A percentile compares a stretch with the other conserved stretches of the same genome.
These are phyloP conservation scores for Eruca vesicaria DNA, from an alignment of 441 rosid genomes.

Conservation along the genomic window DNA sequence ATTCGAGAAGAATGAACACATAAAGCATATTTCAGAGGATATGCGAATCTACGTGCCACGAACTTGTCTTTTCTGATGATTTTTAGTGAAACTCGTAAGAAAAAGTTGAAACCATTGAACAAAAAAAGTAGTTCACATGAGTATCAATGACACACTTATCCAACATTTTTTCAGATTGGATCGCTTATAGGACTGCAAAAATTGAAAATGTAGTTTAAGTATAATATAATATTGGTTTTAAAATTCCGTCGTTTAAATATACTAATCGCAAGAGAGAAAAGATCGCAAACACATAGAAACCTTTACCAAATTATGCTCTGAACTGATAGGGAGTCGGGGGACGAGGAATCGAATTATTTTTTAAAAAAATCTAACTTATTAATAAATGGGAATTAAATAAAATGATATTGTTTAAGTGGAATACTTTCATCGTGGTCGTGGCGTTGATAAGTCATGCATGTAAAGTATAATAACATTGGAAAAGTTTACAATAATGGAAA, in stretches of 20 bases:
- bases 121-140: conserved; percentile 10
- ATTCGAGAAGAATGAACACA: conserved; percentile 10
- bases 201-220: background rate
- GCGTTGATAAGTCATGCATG: background rate
- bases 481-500: background rate
- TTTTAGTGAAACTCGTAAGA: background rate
- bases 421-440: background rate
- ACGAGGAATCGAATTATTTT: background rate
- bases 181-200: background rate
- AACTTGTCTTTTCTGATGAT: conserved; percentile 3
- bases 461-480: background rate
- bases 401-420: background rate
- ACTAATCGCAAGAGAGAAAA: background rate
- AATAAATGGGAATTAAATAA: background rate
- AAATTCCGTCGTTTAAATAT: background rate
- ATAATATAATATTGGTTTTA: background rate
- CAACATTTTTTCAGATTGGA: background rate
- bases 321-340: background rate
- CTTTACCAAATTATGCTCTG: background rate
- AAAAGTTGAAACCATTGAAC: background rate
- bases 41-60: conserved; percentile 25
- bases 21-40: conserved; percentile 14
- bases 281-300: background rate
- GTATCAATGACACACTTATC: background rate
- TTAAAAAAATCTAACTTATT: background rate